These are phyloP conservation scores for Fusarium palustre DNA, from an alignment of 2,329 filamentous ascomycete genomes.

Conservation along the genomic window DNA sequence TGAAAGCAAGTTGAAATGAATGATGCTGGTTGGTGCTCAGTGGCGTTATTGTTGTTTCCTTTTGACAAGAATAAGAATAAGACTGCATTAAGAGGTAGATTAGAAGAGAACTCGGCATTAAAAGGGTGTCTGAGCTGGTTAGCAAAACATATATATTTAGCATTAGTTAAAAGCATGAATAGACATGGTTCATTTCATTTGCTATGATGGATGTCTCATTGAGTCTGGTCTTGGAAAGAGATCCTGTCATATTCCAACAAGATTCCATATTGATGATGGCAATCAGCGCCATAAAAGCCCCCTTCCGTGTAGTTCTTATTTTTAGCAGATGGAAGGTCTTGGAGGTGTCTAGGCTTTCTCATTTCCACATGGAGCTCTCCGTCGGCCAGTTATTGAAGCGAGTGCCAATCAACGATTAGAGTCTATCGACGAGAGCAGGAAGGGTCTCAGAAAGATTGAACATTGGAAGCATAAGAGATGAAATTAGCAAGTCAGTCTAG, in stretches of 20 bases:
- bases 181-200: not conserved
- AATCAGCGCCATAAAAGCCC: constrained; percentile 11
- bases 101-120: constrained; percentile 8
- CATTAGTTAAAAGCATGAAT: constrained; percentile 12
- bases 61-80: constrained; percentile 14
- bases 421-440: constrained; percentile 1
- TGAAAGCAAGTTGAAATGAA: constrained; percentile 32
- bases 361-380: constrained; percentile 32
- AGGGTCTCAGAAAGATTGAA: not conserved
- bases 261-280: constrained; percentile 17
- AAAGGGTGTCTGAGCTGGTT: not conserved
- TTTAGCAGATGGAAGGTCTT: constrained; percentile 10
- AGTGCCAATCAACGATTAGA: constrained; percentile 31
- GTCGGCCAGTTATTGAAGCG: constrained; percentile 34
- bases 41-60: constrained; percentile 6
- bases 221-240: not conserved
- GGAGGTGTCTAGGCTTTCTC: constrained; percentile 19
- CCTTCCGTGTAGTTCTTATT: constrained; percentile 9
- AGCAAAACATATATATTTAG: not conserved
- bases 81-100: constrained; percentile 21
- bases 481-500: not conserved
- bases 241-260: not conserved
- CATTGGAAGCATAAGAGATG: not conserved
- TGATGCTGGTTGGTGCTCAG: constrained; percentile 2
- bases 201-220: not conserved